Evolutionary conservation across 2,329 filamentous ascomycete genomes (phyloP).

Genomic region (Didymella arachidicola): DNA sequence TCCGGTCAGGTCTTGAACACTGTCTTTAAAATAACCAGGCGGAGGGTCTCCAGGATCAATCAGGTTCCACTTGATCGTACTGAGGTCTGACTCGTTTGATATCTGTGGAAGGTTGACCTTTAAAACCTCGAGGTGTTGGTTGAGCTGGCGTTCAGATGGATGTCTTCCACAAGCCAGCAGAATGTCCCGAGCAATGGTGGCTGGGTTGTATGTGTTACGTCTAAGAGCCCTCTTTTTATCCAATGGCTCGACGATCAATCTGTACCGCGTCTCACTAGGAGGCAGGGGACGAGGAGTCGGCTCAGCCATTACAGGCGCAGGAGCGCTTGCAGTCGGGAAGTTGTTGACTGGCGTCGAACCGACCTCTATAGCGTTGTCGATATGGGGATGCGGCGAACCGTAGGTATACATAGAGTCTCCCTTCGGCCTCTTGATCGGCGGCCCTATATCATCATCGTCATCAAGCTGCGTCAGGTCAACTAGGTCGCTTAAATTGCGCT

Average conservation of each 20-base stretch:
- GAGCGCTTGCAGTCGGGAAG: slow-evolving; percentile 31
- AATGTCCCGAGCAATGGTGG: slow-evolving; percentile 70
- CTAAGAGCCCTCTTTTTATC: slow-evolving; percentile 57
- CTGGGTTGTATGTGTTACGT: slow-evolving; percentile 64
- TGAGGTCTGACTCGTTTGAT: slow-evolving; percentile 60
- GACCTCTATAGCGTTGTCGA: slow-evolving; percentile 24
- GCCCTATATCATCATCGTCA: slow-evolving; percentile 54
- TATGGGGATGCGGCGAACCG: slow-evolving; percentile 18
- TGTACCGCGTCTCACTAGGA: slow-evolving; percentile 28
- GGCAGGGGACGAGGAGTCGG: slow-evolving; percentile 19
- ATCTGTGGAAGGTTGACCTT: slow-evolving; percentile 55
- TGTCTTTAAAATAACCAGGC: slow-evolving; percentile 42
- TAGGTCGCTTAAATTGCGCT: slow-evolving; percentile 62
- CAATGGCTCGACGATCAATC: slow-evolving; percentile 55
- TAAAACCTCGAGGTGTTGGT: slow-evolving; percentile 64
- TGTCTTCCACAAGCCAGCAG: slow-evolving; percentile 68
- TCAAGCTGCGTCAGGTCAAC: slow-evolving; percentile 60
- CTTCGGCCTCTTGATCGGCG: slow-evolving; percentile 45
- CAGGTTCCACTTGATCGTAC: slow-evolving; percentile 67
- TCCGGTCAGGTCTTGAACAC: slow-evolving; percentile 36
- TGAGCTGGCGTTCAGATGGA: slow-evolving; percentile 65
- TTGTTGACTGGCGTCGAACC: slow-evolving; percentile 31
- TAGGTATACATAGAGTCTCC: slow-evolving; percentile 19
- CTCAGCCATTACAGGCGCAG: slow-evolving; percentile 22
- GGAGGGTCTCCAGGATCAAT: slow-evolving; percentile 64